Percentiles rank a stretch among this genome's conserved stretches.
phyloP scores from a whole-genome alignment of 495 filamentous ascomycete genomes.

The Neurospora tetraspora region DNA sequence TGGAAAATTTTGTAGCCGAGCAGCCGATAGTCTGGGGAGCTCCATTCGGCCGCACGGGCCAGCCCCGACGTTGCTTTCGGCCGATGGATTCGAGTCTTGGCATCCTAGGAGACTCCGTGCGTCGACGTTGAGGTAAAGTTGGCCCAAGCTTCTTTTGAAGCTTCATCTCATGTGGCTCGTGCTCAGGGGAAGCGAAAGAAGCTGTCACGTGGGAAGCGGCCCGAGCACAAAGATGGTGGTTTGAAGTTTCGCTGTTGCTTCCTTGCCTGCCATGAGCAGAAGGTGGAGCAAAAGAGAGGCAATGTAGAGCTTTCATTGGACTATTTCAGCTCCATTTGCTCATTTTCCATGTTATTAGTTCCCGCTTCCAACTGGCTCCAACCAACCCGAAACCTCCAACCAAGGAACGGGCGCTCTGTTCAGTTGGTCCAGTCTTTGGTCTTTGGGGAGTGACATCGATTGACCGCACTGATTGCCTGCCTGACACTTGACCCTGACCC shows the following conservation, averaged over 20 bases:
- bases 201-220: neutral
- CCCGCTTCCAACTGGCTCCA: neutral
- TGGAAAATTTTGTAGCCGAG: neutral
- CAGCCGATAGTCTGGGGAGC: neutral
- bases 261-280: neutral
- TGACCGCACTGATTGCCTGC: neutral
- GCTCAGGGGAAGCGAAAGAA: neutral
- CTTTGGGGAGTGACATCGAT: neutral
- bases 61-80: neutral
- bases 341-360: neutral
- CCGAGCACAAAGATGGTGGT: neutral
- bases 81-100: neutral
- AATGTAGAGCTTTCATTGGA: neutral
- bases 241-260: too few relatives aligned
- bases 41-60: neutral
- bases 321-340: neutral
- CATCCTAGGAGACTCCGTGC: too few relatives aligned
- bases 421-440: neutral
- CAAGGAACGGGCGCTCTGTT: neutral
- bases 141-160: neutral
- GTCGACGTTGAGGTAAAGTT: neutral
- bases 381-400: neutral
- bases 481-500: neutral
- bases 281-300: neutral
- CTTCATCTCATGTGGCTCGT: neutral